Conservation (phyloP, 2,329 filamentous ascomycete species). For the Penicillium brasilianum region DNA sequence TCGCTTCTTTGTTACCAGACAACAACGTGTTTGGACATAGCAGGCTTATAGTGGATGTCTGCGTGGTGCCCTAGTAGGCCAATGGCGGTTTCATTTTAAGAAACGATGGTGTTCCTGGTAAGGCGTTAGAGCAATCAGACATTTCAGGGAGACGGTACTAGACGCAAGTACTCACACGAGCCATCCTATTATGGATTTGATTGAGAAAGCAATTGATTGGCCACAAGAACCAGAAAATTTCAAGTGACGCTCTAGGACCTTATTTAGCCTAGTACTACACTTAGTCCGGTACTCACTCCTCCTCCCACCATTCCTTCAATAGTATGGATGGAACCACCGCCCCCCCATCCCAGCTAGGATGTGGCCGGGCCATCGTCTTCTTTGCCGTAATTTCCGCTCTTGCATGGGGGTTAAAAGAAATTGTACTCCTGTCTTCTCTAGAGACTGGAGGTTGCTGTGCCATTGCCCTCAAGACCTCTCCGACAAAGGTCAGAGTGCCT, state of each 20-base stretch:
- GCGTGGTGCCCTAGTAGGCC: neutral
- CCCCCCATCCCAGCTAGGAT: too few relatives aligned
- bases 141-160: neutral
- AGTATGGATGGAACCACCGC: neutral
- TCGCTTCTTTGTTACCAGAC: neutral
- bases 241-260: neutral
- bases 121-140: neutral
- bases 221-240: neutral
- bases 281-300: neutral
- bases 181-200: neutral
- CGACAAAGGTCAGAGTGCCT: neutral
- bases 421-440: neutral
- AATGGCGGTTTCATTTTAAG: neutral
- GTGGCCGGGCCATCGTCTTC: neutral
- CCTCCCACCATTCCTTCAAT: neutral
- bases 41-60: neutral
- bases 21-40: neutral
- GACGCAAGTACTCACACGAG: neutral
- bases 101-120: constrained; percentile 5
- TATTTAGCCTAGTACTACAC: neutral
- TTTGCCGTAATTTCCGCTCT: neutral
- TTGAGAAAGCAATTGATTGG: neutral
- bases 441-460: neutral
- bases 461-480: neutral
- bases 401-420: neutral